These are phyloP conservation scores for Picocystis salinarum DNA, from an alignment of 139 green algal genomes.

Conservation along the genomic window DNA sequence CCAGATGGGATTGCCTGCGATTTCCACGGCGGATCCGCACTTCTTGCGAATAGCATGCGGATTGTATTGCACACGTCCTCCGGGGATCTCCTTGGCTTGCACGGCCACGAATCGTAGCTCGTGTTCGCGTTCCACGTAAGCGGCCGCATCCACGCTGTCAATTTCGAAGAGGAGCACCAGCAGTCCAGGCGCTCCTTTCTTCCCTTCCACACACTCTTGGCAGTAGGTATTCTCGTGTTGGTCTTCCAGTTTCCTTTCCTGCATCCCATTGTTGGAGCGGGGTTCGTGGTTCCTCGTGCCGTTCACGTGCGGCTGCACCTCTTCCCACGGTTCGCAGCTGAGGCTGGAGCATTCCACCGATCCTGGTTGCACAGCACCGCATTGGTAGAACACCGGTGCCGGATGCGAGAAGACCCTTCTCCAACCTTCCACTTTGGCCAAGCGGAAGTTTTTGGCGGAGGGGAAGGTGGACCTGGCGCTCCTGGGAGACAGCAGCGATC, in stretches of 20 bases:
- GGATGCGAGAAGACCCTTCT: slow-evolving; percentile 71
- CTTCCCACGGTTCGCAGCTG: slow-evolving; percentile 27
- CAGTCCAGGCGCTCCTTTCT: neutral
- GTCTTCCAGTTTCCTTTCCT: no score
- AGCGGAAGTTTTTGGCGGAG: slow-evolving; percentile 46
- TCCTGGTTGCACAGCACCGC: no score
- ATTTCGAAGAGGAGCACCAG: slow-evolving; percentile 58
- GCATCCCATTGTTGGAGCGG: no score
- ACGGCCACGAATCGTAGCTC: slow-evolving; percentile 74
- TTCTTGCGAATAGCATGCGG: no score
- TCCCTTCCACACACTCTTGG: neutral
- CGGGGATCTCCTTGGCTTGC: neutral
- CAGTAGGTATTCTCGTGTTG: neutral
- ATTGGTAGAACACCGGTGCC: slow-evolving; percentile 55
- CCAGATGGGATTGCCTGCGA: no score
- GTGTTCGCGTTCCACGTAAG: slow-evolving; percentile 68
- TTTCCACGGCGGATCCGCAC: no score
- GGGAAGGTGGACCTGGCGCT: slow-evolving; percentile 62
- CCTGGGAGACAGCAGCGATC: slow-evolving; percentile 37
- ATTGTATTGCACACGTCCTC: no score
- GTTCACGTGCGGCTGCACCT: neutral
- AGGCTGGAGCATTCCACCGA: slow-evolving; percentile 50
- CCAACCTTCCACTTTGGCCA: slow-evolving; percentile 36
- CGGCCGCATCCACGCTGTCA: slow-evolving; percentile 18
- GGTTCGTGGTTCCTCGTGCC: neutral